Evolutionary conservation across 306 rosid genomes (phyloP), one percentile per base, ranked within the genome.

Genomic region (Corylus americana): DNA sequence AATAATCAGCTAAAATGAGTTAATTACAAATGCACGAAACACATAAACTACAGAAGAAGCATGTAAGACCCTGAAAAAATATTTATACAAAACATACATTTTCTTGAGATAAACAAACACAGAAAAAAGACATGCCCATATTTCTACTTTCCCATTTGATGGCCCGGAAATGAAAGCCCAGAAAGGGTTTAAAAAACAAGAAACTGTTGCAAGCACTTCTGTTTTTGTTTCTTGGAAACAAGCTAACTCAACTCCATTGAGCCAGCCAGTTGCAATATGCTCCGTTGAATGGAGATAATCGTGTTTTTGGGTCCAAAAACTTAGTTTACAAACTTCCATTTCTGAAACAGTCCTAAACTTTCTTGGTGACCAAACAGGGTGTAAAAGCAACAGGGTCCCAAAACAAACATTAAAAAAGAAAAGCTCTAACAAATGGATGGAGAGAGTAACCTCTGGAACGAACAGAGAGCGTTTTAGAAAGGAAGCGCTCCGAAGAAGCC

Each of bases 401-500:
- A 67, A 67, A 13, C 0, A 42, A 75, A 7, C 27, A 14, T 42
- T 29, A 35, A 31, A 45, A 68, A 55, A 2, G 25, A 58, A 70
- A 3, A 16, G 47, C 35, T 54, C 17, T 51, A 13, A 70, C 4
- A 51, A 39, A n/a, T 17, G 2, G 48, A 27, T 18, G 72, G 75
- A 75, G 81, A 55, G 20, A 57, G 51, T 57, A 35, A 92, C 97
- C 92, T 92, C 86, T 48, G 84, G 75, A 54, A 74, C 42, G 31
- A 83, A 75, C 0, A 87, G 74, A 54, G 87, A 86, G 72, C 96
- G 92, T 54, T 83, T 87, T 51, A 91, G 71, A 70, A 84, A 25
- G 55, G 75, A 74, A 55, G 88, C 84, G 80, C 74, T 86, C 7
- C 90, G 97, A 81, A 92, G 87, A 80, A 95, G 83, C 83, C 90